Percentiles rank a stretch among this genome's conserved stretches.
Evolutionary conservation across 345 rosid genomes (phyloP).

Genomic region (Physaria fendleri): DNA sequence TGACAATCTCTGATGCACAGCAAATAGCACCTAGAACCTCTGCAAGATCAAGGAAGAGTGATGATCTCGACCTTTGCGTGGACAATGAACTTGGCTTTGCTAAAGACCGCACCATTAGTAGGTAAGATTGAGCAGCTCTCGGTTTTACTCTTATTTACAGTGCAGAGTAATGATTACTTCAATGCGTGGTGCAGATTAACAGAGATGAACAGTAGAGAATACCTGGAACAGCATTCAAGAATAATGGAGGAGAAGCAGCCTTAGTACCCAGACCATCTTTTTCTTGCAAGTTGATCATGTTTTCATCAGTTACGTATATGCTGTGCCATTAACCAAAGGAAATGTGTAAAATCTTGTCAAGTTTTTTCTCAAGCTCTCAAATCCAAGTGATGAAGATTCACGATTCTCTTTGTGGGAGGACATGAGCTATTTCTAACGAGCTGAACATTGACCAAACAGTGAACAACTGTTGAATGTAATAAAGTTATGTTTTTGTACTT

Average conservation of each 20-base stretch:
- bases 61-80: conserved; percentile 73
- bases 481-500: background rate
- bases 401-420: background rate
- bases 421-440: background rate
- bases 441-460: background rate
- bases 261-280: conserved; percentile 6
- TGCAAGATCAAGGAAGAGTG: conserved; percentile 71
- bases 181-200: conserved; percentile 50
- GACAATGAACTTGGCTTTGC: conserved; percentile 95
- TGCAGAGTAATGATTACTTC: background rate
- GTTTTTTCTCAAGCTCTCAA: background rate
- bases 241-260: conserved; percentile 13
- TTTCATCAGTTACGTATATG: background rate
- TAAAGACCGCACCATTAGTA: conserved; percentile 94
- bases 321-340: background rate
- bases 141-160: background rate
- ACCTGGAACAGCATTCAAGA: conserved; percentile 62
- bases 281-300: conserved; percentile 2
- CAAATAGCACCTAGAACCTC: conserved; percentile 76
- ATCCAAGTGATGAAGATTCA: background rate
- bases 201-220: conserved; percentile 95
- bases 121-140: conserved; percentile 36
- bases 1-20: conserved; percentile 75
- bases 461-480: no score
- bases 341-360: background rate